A percentile compares a stretch with the other conserved stretches of the same genome.
These are phyloP conservation scores for Xylaria grammica DNA, from an alignment of 495 filamentous ascomycete species.

Conservation along the genomic window DNA sequence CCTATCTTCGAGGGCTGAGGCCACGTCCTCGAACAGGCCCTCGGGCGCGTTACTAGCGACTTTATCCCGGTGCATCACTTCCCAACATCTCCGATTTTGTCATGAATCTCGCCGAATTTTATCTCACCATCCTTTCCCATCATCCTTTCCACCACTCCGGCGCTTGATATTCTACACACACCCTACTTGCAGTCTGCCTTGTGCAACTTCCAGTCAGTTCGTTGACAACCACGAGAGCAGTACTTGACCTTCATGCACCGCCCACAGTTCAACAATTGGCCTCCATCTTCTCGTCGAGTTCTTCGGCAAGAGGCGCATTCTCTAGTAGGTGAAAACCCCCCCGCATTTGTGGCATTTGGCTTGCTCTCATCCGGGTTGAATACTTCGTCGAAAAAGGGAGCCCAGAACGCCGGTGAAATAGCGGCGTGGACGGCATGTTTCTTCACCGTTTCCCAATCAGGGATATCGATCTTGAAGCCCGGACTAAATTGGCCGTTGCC, in stretches of 20 bases:
- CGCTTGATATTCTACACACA: no score
- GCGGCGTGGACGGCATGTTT: conserved; percentile 38
- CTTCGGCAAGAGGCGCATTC: conserved; percentile 8
- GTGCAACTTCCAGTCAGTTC: conserved; percentile 42
- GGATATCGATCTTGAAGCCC: conserved; percentile 31
- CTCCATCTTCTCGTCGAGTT: conserved; percentile 6
- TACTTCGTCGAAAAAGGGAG: conserved; percentile 36
- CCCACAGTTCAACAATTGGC: conserved; percentile 32
- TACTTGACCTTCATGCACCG: conserved; percentile 37
- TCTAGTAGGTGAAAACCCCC: neutral
- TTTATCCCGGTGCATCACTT: no score
- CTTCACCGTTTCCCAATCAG: conserved; percentile 30
- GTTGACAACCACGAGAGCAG: conserved; percentile 41
- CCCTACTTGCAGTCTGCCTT: conserved; percentile 11
- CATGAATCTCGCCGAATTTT: no score
- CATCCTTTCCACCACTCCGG: no score
- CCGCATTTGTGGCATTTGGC: neutral
- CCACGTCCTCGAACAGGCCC: no score
- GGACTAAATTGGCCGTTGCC: conserved; percentile 42
- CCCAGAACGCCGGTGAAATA: conserved; percentile 40
- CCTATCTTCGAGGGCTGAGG: no score
- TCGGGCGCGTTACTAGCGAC: no score
- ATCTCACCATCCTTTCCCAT: no score
- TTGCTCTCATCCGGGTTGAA: conserved; percentile 1
- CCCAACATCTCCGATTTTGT: no score